Percentiles rank a stretch among this genome's conserved stretches.
Conservation (phyloP, 768 basidiomycete species). For the Leccinum uliginosum region DNA sequence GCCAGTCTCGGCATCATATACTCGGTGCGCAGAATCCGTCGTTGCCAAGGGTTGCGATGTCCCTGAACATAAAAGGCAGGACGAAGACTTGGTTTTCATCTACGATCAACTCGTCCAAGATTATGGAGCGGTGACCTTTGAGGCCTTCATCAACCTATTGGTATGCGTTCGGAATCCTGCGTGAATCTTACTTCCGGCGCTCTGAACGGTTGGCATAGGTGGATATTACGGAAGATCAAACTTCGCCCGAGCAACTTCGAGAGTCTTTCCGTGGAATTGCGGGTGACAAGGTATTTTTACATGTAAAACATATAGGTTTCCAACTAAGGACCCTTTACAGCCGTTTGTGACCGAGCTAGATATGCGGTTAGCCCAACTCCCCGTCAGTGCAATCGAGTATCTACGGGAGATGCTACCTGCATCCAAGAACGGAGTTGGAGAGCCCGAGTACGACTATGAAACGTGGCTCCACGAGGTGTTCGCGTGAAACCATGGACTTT, state of each 20-base stretch:
- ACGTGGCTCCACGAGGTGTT: constrained; percentile 79
- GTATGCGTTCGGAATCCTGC: constrained; percentile 37
- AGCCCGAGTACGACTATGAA: constrained; percentile 77
- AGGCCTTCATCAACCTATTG: constrained; percentile 91
- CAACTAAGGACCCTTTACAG: constrained; percentile 37
- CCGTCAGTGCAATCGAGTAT: constrained; percentile 72
- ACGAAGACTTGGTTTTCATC: constrained; percentile 83
- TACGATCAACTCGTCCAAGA: constrained; percentile 74
- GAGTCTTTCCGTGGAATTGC: constrained; percentile 93
- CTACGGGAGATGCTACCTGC: constrained; percentile 78
- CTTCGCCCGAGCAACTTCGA: constrained; percentile 85
- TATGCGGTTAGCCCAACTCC: constrained; percentile 77
- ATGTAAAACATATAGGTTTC: neutral
- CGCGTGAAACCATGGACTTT: constrained; percentile 34
- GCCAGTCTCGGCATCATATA: constrained; percentile 94
- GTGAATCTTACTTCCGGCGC: neutral
- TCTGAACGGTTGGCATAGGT: constrained; percentile 52
- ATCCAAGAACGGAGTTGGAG: constrained; percentile 46
- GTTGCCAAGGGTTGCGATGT: neutral
- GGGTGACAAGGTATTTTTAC: constrained; percentile 66
- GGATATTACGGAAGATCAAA: constrained; percentile 94
- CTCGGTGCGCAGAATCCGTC: constrained; percentile 44
- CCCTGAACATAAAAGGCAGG: constrained; percentile 38
- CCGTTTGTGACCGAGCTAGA: constrained; percentile 93
- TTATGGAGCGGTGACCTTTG: constrained; percentile 87